Percentiles rank a stretch among this genome's conserved stretches.
phyloP scores from a whole-genome alignment of 352 stramenopile genomes.

The Pseudoperonospora humuli region DNA sequence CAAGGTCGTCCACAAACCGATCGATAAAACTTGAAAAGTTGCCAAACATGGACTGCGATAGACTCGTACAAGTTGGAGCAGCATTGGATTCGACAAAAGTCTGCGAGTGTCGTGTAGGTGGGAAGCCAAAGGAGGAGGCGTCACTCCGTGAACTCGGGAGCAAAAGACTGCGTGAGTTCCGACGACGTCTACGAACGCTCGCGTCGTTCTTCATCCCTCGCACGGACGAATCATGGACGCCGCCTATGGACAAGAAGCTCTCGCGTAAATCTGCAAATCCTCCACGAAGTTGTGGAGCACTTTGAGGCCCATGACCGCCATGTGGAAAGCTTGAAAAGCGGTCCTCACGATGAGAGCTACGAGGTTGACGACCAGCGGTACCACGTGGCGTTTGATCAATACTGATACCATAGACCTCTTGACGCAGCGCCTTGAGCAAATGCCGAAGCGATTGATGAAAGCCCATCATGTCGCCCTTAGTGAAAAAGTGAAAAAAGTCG shows the following conservation, averaged over 20 bases:
- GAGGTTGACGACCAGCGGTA: no score
- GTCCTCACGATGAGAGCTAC: no score
- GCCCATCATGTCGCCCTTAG: slow-evolving; percentile 67
- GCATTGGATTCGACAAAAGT: slow-evolving; percentile 30
- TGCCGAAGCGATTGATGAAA: slow-evolving; percentile 54
- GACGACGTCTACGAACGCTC: slow-evolving; percentile 15
- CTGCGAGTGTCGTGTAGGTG: slow-evolving; percentile 32
- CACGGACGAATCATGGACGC: slow-evolving; percentile 11
- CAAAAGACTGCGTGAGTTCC: slow-evolving; percentile 22
- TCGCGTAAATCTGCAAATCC: slow-evolving; percentile 30
- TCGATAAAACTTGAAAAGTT: slow-evolving; percentile 65
- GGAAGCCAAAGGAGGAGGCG: slow-evolving; percentile 28
- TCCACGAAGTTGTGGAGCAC: slow-evolving; percentile 19
- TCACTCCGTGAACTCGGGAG: slow-evolving; percentile 28
- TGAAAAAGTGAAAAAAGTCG: slow-evolving; percentile 79
- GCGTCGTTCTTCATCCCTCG: slow-evolving; percentile 4
- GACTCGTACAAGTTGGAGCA: slow-evolving; percentile 56
- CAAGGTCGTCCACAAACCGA: slow-evolving; percentile 49
- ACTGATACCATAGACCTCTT: slow-evolving; percentile 65
- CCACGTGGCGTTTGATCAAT: no score
- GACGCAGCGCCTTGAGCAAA: slow-evolving; percentile 45
- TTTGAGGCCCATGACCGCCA: slow-evolving; percentile 8
- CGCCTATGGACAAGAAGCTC: slow-evolving; percentile 29
- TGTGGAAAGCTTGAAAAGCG: not conserved
- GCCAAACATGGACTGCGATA: slow-evolving; percentile 63